A percentile compares a stretch with the other conserved stretches of the same genome.
Conservation (phyloP, 2,329 filamentous ascomycete species). For the Botrytis tulipae region DNA sequence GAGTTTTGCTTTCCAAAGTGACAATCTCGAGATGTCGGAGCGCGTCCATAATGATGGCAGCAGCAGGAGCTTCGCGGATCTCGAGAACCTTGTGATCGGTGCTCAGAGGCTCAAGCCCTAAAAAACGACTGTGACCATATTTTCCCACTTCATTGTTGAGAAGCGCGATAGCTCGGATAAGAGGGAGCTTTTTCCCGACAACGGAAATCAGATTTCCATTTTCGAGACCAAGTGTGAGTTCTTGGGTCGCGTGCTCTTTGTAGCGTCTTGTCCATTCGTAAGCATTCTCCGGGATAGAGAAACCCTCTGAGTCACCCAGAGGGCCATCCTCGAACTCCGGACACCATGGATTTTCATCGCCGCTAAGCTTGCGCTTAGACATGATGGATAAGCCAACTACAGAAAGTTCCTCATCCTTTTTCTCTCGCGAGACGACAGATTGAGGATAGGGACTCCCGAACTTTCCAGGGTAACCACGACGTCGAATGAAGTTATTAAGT, state of each 20-base stretch:
- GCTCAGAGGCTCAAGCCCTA: background rate
- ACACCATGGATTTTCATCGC: background rate
- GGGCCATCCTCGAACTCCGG: background rate
- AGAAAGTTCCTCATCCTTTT: background rate
- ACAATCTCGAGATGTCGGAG: background rate
- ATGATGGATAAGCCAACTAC: background rate
- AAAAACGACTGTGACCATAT: background rate
- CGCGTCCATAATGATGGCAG: background rate
- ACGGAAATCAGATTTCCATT: background rate
- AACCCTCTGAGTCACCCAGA: background rate
- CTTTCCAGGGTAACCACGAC: background rate
- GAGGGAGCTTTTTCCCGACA: background rate
- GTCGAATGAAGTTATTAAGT: background rate
- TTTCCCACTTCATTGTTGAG: background rate
- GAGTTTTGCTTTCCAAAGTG: background rate
- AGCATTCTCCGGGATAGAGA: background rate
- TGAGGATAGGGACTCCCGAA: background rate
- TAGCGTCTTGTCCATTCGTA: background rate
- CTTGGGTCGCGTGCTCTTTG: background rate
- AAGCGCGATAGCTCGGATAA: background rate
- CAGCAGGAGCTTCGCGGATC: background rate
- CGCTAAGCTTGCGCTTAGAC: background rate
- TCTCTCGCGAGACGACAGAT: background rate
- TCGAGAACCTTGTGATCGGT: background rate
- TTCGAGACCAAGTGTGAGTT: background rate